Conservation (phyloP, 2,329 filamentous ascomycete species). For the Botrytis medusae region DNA sequence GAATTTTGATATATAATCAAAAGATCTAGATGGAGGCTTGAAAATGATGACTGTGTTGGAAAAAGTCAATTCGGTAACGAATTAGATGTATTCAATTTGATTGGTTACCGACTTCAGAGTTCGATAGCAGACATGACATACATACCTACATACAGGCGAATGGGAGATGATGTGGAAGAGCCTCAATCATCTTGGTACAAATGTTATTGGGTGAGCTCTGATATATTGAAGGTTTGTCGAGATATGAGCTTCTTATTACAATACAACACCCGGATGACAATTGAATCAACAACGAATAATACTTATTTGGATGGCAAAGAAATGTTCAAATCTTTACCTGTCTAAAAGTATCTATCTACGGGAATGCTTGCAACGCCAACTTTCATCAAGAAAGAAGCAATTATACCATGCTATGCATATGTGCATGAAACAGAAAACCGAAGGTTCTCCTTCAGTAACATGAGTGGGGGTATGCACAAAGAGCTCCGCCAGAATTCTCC, state of each 20-base stretch:
- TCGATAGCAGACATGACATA: background rate
- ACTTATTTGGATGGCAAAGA: background rate
- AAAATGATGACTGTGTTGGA: background rate
- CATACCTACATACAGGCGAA: background rate
- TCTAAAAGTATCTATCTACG: conserved; percentile 11
- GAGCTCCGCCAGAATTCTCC: background rate
- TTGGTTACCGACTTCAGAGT: background rate
- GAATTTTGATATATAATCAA: background rate
- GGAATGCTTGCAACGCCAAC: conserved; percentile 2
- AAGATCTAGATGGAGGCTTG: background rate
- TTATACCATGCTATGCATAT: conserved; percentile 13
- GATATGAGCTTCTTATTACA: background rate
- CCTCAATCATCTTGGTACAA: background rate
- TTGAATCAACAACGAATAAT: background rate
- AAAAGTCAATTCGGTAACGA: background rate
- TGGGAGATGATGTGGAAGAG: background rate
- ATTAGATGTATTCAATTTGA: background rate
- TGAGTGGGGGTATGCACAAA: conserved; percentile 1
- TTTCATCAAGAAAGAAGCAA: background rate
- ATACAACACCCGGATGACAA: background rate
- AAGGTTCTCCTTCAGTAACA: background rate
- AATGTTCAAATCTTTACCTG: background rate
- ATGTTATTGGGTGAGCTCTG: background rate
- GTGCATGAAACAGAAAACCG: background rate
- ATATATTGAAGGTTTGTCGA: background rate